Percentiles rank a stretch among this genome's conserved stretches.
phyloP scores from a whole-genome alignment of 345 rosid genomes.

The Anastatica hierochuntica region DNA sequence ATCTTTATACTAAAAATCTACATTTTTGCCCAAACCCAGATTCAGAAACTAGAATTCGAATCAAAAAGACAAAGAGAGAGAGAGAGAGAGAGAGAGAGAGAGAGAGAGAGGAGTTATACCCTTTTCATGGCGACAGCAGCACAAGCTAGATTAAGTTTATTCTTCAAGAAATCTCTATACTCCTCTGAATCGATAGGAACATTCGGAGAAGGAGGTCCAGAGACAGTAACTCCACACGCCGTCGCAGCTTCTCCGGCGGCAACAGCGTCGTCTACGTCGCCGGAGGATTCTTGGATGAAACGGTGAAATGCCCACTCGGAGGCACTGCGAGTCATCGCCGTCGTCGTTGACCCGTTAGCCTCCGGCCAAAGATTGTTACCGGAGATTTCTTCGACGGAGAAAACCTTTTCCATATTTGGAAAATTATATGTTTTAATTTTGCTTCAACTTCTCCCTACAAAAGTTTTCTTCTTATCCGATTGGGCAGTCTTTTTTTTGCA shows the following conservation, averaged over 20 bases:
- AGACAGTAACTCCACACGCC: slow-evolving; percentile 25
- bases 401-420: slow-evolving; percentile 39
- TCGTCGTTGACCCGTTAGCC: not conserved
- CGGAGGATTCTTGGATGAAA: slow-evolving; percentile 43
- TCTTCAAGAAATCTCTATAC: slow-evolving; percentile 49
- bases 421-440: not conserved
- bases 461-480: slow-evolving; percentile 19
- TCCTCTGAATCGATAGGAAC: slow-evolving; percentile 35
- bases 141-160: slow-evolving; percentile 58
- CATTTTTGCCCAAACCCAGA: too few relatives aligned
- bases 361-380: slow-evolving; percentile 41
- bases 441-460: not conserved
- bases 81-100: too few relatives aligned
- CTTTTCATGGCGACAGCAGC: slow-evolving; percentile 68
- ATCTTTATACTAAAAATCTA: too few relatives aligned
- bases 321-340: slow-evolving; percentile 45
- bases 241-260: slow-evolving; percentile 21
- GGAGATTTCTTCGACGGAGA: slow-evolving; percentile 55
- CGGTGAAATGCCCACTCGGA: slow-evolving; percentile 81
- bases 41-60: too few relatives aligned
- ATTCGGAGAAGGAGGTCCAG: slow-evolving; percentile 18
- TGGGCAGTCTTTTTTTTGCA: slow-evolving; percentile 9
- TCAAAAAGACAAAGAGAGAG: too few relatives aligned
- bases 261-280: slow-evolving; percentile 10
- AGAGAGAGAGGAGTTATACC: too few relatives aligned